Evolutionary conservation across 768 basidiomycete genomes (phyloP).

Genomic region (Pleurotus cornucopiae): DNA sequence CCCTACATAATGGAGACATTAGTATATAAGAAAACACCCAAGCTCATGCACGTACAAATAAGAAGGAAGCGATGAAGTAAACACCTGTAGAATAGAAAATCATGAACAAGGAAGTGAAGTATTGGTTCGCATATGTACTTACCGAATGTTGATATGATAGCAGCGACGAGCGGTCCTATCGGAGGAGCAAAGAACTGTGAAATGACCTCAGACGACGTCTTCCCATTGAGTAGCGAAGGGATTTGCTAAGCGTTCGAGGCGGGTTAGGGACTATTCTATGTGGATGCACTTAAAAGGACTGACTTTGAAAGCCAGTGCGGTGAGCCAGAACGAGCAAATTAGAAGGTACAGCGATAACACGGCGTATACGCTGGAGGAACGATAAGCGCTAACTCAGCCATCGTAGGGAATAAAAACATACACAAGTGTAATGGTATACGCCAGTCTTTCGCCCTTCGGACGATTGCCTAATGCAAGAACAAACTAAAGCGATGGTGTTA

Average conservation of each 20-base stretch:
- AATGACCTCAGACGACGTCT: not conserved
- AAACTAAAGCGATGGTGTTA: constrained; percentile 39
- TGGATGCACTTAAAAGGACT: constrained; percentile 13
- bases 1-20: constrained; percentile 37
- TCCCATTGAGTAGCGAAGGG: constrained; percentile 3
- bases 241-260: too few relatives aligned
- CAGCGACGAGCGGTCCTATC: constrained; percentile 79
- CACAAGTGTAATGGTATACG: constrained; percentile 3
- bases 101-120: too few relatives aligned
- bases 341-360: constrained; percentile 46
- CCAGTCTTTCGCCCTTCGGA: constrained; percentile 64
- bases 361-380: constrained; percentile 34
- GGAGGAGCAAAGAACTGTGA: constrained; percentile 62
- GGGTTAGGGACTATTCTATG: too few relatives aligned
- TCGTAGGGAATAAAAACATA: not conserved
- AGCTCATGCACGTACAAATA: constrained; percentile 59
- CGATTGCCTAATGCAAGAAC: constrained; percentile 72
- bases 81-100: constrained; percentile 40
- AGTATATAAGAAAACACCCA: not conserved
- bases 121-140: constrained; percentile 11
- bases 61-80: constrained; percentile 76
- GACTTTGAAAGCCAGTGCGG: constrained; percentile 72
- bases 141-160: constrained; percentile 86
- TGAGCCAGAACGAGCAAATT: constrained; percentile 82
- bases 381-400: not conserved